Conservation (phyloP, 176 grass and related monocot species). For the Carex littledalei region DNA sequence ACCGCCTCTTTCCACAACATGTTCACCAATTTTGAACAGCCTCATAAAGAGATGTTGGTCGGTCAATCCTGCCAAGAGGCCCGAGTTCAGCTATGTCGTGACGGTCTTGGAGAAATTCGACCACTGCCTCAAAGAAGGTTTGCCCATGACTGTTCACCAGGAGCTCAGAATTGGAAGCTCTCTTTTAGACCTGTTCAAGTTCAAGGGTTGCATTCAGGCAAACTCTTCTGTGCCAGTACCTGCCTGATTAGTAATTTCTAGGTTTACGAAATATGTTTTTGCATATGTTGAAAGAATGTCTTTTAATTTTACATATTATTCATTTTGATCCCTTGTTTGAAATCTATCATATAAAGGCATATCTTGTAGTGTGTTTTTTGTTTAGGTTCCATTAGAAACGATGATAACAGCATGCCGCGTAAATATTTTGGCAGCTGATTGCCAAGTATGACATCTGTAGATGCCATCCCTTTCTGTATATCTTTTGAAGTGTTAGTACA, state of each 20-base stretch:
- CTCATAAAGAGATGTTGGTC: conserved; percentile 92
- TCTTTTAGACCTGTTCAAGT: conserved; percentile 52
- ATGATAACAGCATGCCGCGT: neutral
- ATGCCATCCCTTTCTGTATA: neutral
- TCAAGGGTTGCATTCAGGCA: conserved; percentile 53
- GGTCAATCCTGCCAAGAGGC: conserved; percentile 68
- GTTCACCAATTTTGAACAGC: conserved; percentile 75
- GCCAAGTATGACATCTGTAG: neutral
- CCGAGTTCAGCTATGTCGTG: conserved; percentile 93
- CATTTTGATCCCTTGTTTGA: conserved; percentile 15
- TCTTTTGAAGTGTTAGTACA: neutral
- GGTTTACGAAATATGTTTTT: conserved; percentile 1
- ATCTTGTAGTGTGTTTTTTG: neutral
- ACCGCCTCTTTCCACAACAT: conserved; percentile 63
- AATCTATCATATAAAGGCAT: neutral
- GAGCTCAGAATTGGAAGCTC: conserved; percentile 65
- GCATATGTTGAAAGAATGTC: conserved; percentile 16
- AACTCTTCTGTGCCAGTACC: conserved; percentile 59
- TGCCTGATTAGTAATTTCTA: conserved; percentile 24
- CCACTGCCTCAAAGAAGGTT: conserved; percentile 72
- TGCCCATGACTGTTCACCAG: conserved; percentile 61
- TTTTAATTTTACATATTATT: neutral
- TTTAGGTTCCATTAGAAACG: neutral
- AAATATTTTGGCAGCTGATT: neutral
- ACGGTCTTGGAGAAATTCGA: conserved; percentile 91